Percentiles rank a stretch among this genome's conserved stretches.
Evolutionary conservation across 768 basidiomycete species (phyloP).

Genomic region (Suillus bovinus): DNA sequence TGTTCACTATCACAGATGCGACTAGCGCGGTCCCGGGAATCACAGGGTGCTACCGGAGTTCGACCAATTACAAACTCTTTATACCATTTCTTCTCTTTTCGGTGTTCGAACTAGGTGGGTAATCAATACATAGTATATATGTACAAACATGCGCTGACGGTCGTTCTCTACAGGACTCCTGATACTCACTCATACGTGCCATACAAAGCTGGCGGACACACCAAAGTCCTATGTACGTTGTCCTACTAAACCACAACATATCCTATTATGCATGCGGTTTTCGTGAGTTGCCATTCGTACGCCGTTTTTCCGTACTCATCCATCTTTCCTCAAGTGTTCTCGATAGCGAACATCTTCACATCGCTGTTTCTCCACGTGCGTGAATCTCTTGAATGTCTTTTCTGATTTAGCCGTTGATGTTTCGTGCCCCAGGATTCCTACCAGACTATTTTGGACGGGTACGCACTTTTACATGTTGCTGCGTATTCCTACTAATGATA

Average conservation of each 20-base stretch:
- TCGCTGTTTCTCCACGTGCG: neutral
- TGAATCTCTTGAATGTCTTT: neutral
- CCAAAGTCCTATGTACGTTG: neutral
- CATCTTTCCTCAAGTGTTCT: neutral
- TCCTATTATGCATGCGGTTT: neutral
- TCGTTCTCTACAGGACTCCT: neutral
- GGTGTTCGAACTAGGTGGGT: neutral
- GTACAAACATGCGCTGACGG: neutral
- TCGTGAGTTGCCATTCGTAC: neutral
- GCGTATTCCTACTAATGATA: neutral
- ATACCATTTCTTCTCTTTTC: neutral
- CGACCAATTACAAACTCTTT: neutral
- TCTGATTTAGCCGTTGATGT: neutral
- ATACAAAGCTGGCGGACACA: neutral
- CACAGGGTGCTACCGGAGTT: neutral
- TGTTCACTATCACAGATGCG: neutral
- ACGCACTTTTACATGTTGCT: neutral
- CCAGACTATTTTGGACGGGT: neutral
- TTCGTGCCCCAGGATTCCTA: neutral
- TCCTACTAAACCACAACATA: neutral
- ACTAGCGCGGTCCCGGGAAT: neutral
- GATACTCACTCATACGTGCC: neutral
- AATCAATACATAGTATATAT: neutral
- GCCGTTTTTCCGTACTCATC: neutral
- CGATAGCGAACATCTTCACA: neutral